Percentiles rank a stretch among this genome's conserved stretches.
Conservation (phyloP, 495 filamentous ascomycete genomes). For the Podospora conica region DNA sequence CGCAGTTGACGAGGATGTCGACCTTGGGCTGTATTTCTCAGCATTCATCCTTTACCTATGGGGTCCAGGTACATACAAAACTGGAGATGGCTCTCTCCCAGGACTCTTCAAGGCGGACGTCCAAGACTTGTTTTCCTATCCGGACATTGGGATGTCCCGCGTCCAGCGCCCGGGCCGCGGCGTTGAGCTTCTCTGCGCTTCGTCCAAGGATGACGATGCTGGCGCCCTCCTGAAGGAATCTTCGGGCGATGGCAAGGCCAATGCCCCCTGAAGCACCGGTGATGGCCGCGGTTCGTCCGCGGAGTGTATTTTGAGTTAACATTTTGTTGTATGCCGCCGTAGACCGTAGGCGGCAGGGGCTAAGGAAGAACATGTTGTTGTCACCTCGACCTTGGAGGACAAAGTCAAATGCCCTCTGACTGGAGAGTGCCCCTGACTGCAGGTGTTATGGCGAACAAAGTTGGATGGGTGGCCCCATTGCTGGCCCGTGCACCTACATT, state of each 20-base stretch:
- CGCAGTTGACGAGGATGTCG: slow-evolving; percentile 73
- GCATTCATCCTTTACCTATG: fast-evolving
- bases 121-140: background rate
- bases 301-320: background rate
- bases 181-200: background rate
- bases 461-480: too few species aligned
- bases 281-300: slow-evolving; percentile 33
- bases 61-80: background rate
- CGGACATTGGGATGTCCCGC: background rate
- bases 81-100: background rate
- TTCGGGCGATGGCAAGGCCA: slow-evolving; percentile 52
- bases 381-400: too few species aligned
- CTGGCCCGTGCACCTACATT: too few species aligned
- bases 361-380: too few species aligned
- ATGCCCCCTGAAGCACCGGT: slow-evolving; percentile 39
- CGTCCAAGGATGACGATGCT: slow-evolving; percentile 51
- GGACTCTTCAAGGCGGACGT: background rate
- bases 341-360: too few species aligned
- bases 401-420: too few species aligned
- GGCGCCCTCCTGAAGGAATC: slow-evolving; percentile 60
- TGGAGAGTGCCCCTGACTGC: too few species aligned
- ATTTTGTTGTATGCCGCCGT: too few species aligned
- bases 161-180: too few species aligned
- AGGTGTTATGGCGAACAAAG: too few species aligned
- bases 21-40: slow-evolving; percentile 19